These are phyloP conservation scores for Inga oerstediana DNA, from an alignment of 306 rosid genomes.

Conservation along the genomic window DNA sequence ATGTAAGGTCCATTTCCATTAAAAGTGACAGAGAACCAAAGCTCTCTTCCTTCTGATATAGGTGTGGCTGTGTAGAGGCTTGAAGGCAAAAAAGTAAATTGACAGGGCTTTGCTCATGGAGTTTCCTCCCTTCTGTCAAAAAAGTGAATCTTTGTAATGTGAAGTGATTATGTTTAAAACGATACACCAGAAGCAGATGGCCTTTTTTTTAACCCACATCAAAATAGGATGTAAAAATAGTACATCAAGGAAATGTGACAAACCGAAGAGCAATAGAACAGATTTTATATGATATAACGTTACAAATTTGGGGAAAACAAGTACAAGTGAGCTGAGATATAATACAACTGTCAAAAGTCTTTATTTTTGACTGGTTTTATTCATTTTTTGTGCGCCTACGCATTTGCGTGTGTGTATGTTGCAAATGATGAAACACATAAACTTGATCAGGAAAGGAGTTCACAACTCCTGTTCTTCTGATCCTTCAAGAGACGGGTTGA, in stretches of 20 bases:
- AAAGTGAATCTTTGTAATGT: too few species aligned
- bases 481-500: slow-evolving; percentile 31
- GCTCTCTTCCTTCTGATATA: too few species aligned
- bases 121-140: too few species aligned
- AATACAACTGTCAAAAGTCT: slow-evolving; percentile 13
- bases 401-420: not conserved
- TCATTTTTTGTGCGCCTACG: not conserved
- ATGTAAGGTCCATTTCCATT: not conserved
- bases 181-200: not conserved
- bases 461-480: slow-evolving; percentile 32
- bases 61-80: too few species aligned
- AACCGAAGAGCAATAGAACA: not conserved
- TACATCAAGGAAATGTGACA: not conserved
- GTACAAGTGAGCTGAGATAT: not conserved
- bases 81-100: too few species aligned
- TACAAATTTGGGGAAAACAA: not conserved
- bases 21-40: not conserved
- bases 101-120: too few species aligned
- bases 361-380: slow-evolving; percentile 18
- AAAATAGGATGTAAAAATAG: not conserved
- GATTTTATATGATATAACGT: not conserved
- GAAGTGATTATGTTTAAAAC: too few species aligned
- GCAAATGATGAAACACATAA: not conserved
- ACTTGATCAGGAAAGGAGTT: not conserved
- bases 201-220: not conserved